Conservation (phyloP, 2,329 filamentous ascomycete species). For the Hymenoscyphus repandus region DNA sequence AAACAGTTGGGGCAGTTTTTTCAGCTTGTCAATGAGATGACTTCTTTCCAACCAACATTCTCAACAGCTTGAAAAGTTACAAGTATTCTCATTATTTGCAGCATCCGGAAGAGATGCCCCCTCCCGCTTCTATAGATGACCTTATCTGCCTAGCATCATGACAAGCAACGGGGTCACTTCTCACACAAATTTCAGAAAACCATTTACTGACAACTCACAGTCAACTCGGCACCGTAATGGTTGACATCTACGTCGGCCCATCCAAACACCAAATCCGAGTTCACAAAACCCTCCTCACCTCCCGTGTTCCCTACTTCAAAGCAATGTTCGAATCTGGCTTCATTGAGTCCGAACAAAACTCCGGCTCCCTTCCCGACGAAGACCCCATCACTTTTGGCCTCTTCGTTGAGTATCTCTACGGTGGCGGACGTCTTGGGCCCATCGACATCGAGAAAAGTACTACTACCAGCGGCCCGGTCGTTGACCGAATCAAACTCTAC, state of each 20-base stretch:
- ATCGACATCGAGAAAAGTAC: slow-evolving; percentile 6
- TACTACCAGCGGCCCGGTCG: not conserved
- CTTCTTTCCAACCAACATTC: too few species aligned
- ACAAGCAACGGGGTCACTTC: too few species aligned
- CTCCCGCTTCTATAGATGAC: too few species aligned
- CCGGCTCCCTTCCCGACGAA: slow-evolving; percentile 13
- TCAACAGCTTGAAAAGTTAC: too few species aligned
- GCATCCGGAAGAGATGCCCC: too few species aligned
- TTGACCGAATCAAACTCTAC: slow-evolving; percentile 8
- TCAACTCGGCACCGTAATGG: slow-evolving; percentile 7
- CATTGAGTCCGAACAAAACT: slow-evolving; percentile 8
- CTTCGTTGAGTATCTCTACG: slow-evolving; percentile 16
- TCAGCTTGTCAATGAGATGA: too few species aligned
- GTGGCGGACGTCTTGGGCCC: not conserved
- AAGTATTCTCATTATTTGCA: too few species aligned
- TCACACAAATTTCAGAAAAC: not conserved
- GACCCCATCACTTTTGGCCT: slow-evolving; percentile 12
- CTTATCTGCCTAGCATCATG: too few species aligned
- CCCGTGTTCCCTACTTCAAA: slow-evolving; percentile 14
- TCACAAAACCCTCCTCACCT: slow-evolving; percentile 14
- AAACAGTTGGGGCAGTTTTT: too few species aligned
- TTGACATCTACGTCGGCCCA: slow-evolving; percentile 9
- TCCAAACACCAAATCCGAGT: slow-evolving; percentile 8
- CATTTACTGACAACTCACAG: slow-evolving; percentile 3
- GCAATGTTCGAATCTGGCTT: slow-evolving; percentile 17